Base-by-base conservation (phyloP, 1,284 basidiomycete species). In the Sutorius eximius region DNA sequence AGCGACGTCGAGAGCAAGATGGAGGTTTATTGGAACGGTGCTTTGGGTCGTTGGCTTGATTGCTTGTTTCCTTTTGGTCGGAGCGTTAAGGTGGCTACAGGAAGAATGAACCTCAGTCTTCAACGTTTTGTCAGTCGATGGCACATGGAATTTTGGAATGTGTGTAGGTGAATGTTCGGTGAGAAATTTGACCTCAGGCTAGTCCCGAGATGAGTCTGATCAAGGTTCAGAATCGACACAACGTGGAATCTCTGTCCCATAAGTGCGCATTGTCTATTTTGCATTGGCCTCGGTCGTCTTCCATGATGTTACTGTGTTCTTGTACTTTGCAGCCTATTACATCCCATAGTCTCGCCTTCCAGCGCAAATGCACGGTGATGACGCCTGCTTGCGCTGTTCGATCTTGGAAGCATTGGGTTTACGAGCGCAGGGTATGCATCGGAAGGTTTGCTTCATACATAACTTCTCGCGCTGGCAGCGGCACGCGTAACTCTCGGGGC, bases 1-100 rank as follows among this genome's bases (percentile, higher is more conserved):
- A 63, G 85, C 73, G 59, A 77, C 70, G 63, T 64, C 62, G 42
- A 71, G 77, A 53, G 79, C 79, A 47, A 69, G 72, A 52, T 63
- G 74, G 73, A 73, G 78, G 59, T 82, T 83, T 61, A 57, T 75
- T 18, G 68, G 67, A 38, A 76, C 77, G 9, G 55, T 73, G 12
- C 47, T 75, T 20, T 81, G 75, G 71, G 78, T 72, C 9, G 24
- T 78, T 13, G 68, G 63, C n/a, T 63, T 78, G 55, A 71, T 69
- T 57, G 59, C 59, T 16, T 63, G 65, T 30, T 43, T 73, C 7
- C 12, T 58, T 32, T 36, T 66, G 34, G 41, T 64, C 15, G 63
- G 53, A 30, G 45, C 42, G 22, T 44, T 61, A 42, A 53, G 18
- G 22, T 45, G 47, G 45, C 6, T 59, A 36, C 48, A 38, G 32